These are phyloP conservation scores for Creolimax fragrantissima DNA, from an alignment of 78 protist genomes.

Conservation along the genomic window DNA sequence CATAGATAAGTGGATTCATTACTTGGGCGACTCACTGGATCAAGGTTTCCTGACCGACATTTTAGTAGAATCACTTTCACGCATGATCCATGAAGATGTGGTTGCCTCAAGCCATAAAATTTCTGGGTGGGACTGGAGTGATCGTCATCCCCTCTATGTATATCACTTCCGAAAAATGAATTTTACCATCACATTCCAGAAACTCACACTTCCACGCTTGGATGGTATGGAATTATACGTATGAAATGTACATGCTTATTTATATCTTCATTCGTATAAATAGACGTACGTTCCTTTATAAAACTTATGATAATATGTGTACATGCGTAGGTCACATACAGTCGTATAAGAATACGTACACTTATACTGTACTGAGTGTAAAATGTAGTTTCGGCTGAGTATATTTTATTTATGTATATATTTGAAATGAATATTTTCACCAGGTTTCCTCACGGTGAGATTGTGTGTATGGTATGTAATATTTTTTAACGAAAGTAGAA, in stretches of 20 bases:
- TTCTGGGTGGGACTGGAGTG: background rate
- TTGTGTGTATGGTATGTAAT: too few relatives aligned
- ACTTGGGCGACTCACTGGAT: background rate
- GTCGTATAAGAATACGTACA: background rate
- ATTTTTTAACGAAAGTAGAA: too few relatives aligned
- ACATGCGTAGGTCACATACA: background rate
- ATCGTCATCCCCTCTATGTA: background rate
- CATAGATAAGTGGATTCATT: background rate
- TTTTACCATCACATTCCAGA: background rate
- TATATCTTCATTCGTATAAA: background rate
- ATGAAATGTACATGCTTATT: background rate
- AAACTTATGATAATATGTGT: background rate
- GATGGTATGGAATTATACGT: background rate
- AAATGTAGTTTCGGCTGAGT: background rate
- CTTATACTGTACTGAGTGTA: too few relatives aligned
- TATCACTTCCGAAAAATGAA: background rate
- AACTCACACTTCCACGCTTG: background rate
- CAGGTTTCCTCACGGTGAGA: too few relatives aligned
- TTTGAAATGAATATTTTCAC: too few relatives aligned
- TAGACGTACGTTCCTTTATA: background rate
- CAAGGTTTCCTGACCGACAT: background rate
- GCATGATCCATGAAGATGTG: background rate
- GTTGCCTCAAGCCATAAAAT: background rate
- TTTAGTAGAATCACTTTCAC: background rate
- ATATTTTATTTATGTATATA: background rate